A percentile compares a stretch with the other conserved stretches of the same genome.
Evolutionary conservation across 106 monocot species (phyloP).

Genomic region (Acorus gramineus): DNA sequence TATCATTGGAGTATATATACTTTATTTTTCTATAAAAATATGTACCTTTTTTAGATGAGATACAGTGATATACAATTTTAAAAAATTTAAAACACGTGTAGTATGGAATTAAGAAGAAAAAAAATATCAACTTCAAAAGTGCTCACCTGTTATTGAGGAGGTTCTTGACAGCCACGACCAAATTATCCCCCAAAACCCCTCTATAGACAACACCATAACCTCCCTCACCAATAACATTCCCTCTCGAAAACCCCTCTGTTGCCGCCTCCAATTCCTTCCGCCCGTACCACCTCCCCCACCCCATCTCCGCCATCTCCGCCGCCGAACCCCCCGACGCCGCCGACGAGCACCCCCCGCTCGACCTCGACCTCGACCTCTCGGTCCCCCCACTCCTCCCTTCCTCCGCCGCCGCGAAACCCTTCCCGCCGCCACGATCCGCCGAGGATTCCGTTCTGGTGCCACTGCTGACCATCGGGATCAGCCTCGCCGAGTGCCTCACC

Average conservation of each 20-base stretch:
- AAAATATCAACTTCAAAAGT: neutral
- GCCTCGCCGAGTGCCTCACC: conserved; percentile 9
- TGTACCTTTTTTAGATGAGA: too few species aligned
- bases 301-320: conserved; percentile 26
- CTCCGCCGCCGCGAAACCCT: neutral
- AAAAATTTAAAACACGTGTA: neutral
- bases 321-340: neutral
- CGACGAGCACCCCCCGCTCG: conserved; percentile 5
- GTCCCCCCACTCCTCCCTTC: neutral
- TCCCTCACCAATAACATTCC: conserved; percentile 55
- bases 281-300: conserved; percentile 46
- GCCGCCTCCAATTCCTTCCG: conserved; percentile 44
- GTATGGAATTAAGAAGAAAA: neutral
- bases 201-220: conserved; percentile 56
- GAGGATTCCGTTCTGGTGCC: conserved; percentile 3
- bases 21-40: too few species aligned
- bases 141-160: conserved; percentile 57
- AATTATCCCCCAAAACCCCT: conserved; percentile 26
- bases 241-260: conserved; percentile 29
- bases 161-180: conserved; percentile 42
- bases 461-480: neutral
- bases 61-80: neutral
- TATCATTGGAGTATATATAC: too few species aligned
- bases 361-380: conserved; percentile 3
- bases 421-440: neutral